These are phyloP conservation scores for Dioscorea cayenensis DNA, from an alignment of 116 monocot genomes.

Conservation along the genomic window DNA sequence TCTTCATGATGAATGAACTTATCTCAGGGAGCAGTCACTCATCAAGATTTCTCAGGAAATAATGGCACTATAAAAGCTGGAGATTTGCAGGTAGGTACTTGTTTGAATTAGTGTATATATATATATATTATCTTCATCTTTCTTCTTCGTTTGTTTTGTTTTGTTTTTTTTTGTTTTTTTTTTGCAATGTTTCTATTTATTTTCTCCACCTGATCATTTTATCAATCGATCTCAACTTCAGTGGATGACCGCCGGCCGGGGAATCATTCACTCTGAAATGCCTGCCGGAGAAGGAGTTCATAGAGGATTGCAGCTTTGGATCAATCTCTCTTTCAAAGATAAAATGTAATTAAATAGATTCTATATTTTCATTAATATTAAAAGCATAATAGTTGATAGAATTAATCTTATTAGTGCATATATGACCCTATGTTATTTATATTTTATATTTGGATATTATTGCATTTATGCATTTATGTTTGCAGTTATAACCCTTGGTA, in stretches of 20 bases:
- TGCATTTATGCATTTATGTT: too few species aligned
- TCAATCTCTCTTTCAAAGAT: slow-evolving; percentile 83
- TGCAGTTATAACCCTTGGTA: too few species aligned
- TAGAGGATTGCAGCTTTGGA: slow-evolving; percentile 76
- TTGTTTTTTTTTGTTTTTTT: not conserved
- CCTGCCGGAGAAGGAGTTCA: slow-evolving; percentile 48
- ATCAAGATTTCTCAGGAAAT: slow-evolving; percentile 73
- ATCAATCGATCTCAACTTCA: slow-evolving; percentile 5
- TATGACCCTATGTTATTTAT: too few species aligned
- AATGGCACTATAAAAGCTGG: slow-evolving; percentile 72
- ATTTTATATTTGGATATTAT: too few species aligned
- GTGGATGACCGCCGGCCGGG: slow-evolving; percentile 92
- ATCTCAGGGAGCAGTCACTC: slow-evolving; percentile 54
- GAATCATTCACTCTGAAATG: slow-evolving; percentile 83
- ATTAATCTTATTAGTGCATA: too few species aligned
- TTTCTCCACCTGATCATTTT: not conserved
- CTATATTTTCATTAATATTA: not conserved
- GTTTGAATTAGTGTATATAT: not conserved
- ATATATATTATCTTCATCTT: not conserved
- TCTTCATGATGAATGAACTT: not conserved
- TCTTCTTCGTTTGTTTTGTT: not conserved
- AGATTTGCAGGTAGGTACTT: slow-evolving; percentile 66
- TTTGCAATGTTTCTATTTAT: not conserved
- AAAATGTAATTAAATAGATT: slow-evolving; percentile 48
- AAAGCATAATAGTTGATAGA: too few species aligned